Percentiles rank a stretch among this genome's conserved stretches.
Conservation (phyloP, 2,329 filamentous ascomycete species). For the Trichoderma polysporum region DNA sequence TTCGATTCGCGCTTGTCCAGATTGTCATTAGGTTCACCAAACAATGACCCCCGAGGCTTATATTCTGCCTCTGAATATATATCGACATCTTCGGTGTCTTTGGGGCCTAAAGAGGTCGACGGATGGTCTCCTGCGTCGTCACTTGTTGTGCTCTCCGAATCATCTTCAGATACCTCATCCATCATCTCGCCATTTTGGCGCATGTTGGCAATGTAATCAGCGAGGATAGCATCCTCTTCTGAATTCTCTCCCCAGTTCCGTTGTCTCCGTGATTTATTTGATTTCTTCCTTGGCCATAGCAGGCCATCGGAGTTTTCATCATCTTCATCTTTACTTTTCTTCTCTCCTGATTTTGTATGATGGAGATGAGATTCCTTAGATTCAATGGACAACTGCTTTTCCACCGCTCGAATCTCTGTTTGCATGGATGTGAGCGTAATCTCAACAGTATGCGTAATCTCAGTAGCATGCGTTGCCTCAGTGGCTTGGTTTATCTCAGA, state of each 20-base stretch:
- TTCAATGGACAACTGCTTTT: background rate
- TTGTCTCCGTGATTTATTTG: slow-evolving; percentile 25
- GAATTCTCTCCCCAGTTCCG: slow-evolving; percentile 20
- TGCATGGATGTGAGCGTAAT: slow-evolving; percentile 30
- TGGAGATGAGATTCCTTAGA: background rate
- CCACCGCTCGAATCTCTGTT: background rate
- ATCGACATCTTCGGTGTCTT: background rate
- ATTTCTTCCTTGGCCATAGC: slow-evolving; percentile 22
- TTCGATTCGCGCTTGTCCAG: background rate
- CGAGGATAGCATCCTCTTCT: slow-evolving; percentile 57
- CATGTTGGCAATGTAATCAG: slow-evolving; percentile 72
- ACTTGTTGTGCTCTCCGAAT: slow-evolving; percentile 22
- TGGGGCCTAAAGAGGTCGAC: background rate
- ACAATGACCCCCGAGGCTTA: background rate
- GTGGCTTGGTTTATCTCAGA: background rate
- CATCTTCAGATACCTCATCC: slow-evolving; percentile 56
- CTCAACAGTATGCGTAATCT: background rate
- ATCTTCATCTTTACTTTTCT: background rate
- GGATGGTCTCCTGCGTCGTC: background rate
- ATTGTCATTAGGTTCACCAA: background rate
- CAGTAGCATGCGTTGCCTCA: background rate
- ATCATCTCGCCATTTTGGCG: slow-evolving; percentile 54
- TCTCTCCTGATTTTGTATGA: background rate
- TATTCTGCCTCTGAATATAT: background rate
- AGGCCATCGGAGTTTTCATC: background rate